Percentiles rank a stretch among this genome's conserved stretches.
Evolutionary conservation across 2,329 filamentous ascomycete species (phyloP).

Genomic region (Furcasterigmium sp.): DNA sequence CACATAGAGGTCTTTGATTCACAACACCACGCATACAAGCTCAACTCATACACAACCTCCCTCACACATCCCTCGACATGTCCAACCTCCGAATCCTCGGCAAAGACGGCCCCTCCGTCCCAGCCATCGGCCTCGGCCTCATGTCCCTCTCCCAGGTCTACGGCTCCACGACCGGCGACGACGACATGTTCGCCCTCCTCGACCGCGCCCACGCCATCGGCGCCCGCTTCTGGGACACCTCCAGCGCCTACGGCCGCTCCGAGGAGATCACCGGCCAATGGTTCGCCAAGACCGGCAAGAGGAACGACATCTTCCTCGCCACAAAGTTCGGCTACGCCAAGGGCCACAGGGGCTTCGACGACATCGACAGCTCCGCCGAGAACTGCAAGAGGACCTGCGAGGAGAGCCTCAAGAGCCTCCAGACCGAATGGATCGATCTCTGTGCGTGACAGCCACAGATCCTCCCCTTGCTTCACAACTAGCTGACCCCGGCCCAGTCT

Average conservation of each 20-base stretch:
- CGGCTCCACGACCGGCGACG: conserved; percentile 30
- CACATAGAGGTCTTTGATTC: too few species aligned
- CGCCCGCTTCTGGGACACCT: conserved; percentile 46
- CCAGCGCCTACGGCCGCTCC: conserved; percentile 34
- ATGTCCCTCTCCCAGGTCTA: conserved; percentile 37
- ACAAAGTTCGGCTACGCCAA: conserved; percentile 38
- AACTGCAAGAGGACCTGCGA: conserved; percentile 32
- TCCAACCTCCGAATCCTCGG: conserved; percentile 41
- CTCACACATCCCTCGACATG: conserved; percentile 1
- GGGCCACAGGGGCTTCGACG: conserved; percentile 8
- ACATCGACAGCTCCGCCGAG: conserved; percentile 25
- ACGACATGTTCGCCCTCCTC: conserved; percentile 44
- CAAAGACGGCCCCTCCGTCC: conserved; percentile 44
- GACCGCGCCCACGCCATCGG: conserved; percentile 45
- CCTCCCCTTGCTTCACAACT: not conserved
- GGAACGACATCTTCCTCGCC: conserved; percentile 42
- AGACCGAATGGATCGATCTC: conserved; percentile 33
- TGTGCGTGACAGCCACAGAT: conserved; percentile 14
- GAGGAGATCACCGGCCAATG: conserved; percentile 43
- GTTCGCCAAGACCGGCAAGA: conserved; percentile 36
- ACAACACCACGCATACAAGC: too few species aligned
- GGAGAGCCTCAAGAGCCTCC: conserved; percentile 28
- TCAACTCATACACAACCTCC: conserved; percentile 1
- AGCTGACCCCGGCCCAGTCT: conserved; percentile 15
- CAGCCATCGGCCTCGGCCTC: conserved; percentile 44